Percentiles rank a stretch among this genome's conserved stretches.
These are phyloP conservation scores for Thermomyces lanuginosus DNA, from an alignment of 2,329 filamentous ascomycete species.

Conservation along the genomic window DNA sequence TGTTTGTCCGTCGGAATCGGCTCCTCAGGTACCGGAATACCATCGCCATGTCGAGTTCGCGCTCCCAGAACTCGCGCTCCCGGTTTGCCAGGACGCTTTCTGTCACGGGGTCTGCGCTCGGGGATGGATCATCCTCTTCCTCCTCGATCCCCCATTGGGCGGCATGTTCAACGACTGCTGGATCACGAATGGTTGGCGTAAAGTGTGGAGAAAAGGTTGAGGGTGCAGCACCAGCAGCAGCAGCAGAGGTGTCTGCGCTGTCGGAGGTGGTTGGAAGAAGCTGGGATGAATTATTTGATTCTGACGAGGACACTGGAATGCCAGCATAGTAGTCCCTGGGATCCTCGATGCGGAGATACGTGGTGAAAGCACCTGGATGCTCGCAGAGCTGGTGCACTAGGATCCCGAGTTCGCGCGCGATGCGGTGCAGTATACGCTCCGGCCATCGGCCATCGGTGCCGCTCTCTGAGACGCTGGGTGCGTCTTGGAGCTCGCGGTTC, in stretches of 20 bases:
- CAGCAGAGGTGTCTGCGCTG: conserved; percentile 10
- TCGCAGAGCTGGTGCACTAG: conserved; percentile 70
- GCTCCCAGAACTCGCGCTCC: conserved; percentile 71
- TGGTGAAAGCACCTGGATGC: conserved; percentile 76
- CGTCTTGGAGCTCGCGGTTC: conserved; percentile 18
- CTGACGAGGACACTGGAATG: conserved; percentile 36
- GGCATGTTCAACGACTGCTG: conserved; percentile 31
- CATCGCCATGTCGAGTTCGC: conserved; percentile 75
- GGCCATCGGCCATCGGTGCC: conserved; percentile 29
- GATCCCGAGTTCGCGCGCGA: conserved; percentile 72
- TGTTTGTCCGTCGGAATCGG: conserved; percentile 45
- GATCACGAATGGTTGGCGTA: conserved; percentile 31
- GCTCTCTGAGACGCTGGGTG: conserved; percentile 10
- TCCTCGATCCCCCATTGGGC: conserved; percentile 54
- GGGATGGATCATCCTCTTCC: conserved; percentile 35
- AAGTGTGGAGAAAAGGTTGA: conserved; percentile 30
- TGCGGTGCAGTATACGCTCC: conserved; percentile 59
- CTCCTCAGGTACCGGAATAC: conserved; percentile 76
- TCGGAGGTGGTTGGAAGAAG: too few relatives aligned
- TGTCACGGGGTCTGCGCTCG: conserved; percentile 22
- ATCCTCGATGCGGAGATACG: conserved; percentile 41
- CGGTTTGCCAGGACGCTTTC: conserved; percentile 21
- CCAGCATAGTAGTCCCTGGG: conserved; percentile 48
- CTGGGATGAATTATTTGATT: too few relatives aligned
- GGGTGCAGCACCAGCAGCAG: too few relatives aligned